Base-by-base conservation (phyloP, 2,329 filamentous ascomycete species). In the Conoideocrella luteorostrata region DNA sequence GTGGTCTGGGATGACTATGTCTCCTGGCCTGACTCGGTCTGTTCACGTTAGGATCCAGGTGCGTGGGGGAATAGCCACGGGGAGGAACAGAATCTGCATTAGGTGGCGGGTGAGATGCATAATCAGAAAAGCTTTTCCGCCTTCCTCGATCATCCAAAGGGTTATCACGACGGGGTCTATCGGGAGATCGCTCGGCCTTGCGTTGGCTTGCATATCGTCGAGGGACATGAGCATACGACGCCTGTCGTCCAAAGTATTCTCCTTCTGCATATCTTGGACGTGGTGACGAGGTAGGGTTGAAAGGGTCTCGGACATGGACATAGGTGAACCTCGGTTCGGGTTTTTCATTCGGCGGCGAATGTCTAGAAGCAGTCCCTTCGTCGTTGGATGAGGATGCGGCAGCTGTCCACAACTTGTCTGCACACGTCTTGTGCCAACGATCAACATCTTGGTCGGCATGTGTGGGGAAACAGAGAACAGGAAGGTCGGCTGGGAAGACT, bases 401-500 rank as follows among this genome's bases (percentile, higher is more conserved):
- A 52, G 90, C 82, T 44, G 76, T 71, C 48, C 81, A 78, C 39
- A 95, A 66, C 52, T 78, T 80, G 46, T 83, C 74, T 28, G 81
- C 84, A 45, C 94, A 90, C 3, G 74, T 71, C 52, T 86, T 80
- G 60, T 97, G 89, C 91, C 93, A 98, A 46, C 75, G 71, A 44
- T 89, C 80, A 65, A 95, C 89, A n/a, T 85, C 83, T 4, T 75
- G 67, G 55, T 97, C 91, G 2, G 89, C 78, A 34, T 77, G 69
- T 2, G 73, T 60, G 1, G 93, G 91, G 46, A 91, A 86, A 1
- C 82, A 77, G n/a, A 70, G 67, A 22, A 62, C 64, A 2, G 80
- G 78, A 4, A 84, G 65, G 43, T 81, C 72, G 6, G 62, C 49
- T 0, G 80, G 80, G 50, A 91, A 89, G 26, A 69, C 70, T 45